Conservation (phyloP, 208 protist species). For the Leptomonas pyrrhocoris region DNA sequence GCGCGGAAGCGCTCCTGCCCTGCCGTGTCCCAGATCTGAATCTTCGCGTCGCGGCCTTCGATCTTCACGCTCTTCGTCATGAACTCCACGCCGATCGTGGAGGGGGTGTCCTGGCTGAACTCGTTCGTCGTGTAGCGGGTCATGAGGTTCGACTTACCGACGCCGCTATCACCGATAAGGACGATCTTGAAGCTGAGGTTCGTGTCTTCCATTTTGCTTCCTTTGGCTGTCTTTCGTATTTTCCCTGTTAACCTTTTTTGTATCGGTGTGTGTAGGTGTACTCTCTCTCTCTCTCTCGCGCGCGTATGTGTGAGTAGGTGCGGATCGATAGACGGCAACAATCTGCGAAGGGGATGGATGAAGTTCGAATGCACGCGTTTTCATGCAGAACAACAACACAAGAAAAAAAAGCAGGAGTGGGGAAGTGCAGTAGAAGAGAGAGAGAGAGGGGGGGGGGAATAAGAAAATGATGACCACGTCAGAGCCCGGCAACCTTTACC, state of each 20-base stretch:
- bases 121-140: slow-evolving; percentile 88
- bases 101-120: slow-evolving; percentile 89
- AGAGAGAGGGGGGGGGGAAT: background rate
- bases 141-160: slow-evolving; percentile 93
- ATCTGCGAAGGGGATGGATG: background rate
- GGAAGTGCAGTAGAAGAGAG: background rate
- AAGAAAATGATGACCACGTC: background rate
- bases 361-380: background rate
- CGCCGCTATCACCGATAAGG: slow-evolving; percentile 91
- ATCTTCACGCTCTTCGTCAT: slow-evolving; percentile 91
- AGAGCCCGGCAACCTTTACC: too few species aligned
- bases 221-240: slow-evolving; percentile 1
- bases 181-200: slow-evolving; percentile 95
- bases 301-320: background rate
- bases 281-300: slow-evolving; percentile 11
- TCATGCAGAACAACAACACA: background rate
- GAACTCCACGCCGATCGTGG: slow-evolving; percentile 95
- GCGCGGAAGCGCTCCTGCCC: slow-evolving; percentile 99
- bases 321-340: background rate
- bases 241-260: background rate
- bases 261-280: background rate
- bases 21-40: slow-evolving; percentile 99
- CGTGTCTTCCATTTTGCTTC: slow-evolving; percentile 78
- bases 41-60: slow-evolving; percentile 97
- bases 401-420: background rate